Base-by-base conservation (phyloP, 352 stramenopile species). In the Phytophthora sp. region DNA sequence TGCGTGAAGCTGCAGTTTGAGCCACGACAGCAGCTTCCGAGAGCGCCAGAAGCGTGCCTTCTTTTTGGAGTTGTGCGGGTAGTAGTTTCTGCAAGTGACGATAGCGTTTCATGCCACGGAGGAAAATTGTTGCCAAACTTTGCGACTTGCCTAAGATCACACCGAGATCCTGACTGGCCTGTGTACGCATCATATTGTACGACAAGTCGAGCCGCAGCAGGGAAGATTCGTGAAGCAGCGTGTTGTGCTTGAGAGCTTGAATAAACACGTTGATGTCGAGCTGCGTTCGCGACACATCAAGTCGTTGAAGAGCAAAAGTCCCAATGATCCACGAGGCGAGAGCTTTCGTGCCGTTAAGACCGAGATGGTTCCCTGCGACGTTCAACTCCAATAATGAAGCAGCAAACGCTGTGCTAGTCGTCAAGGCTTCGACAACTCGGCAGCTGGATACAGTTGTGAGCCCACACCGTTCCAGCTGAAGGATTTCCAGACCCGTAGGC, bases 131-230 rank as follows among this genome's bases (percentile, higher is more conserved):
- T 0, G 64, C 59, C n/a, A 94, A 52, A 42, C 74, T 90, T 51
- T 88, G 67, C 0, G 86, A 88, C 57, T 80, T 87, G 1, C 80
- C 80, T 16, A 94, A 56, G 29, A 94, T 87, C 41, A 77, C 69
- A 0, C 86, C 84, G 5, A 94, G 63, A 20, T 77, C 76, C 4
- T 76, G 41, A 35, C 79, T 87, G 18, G 86, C 82, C 18, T 76
- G 67, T 8, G 63, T 73, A 11, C 72, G 73, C 74, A 94, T 80
- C 21, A 69, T 70, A 38, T 90, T 92, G 76, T 88, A 89, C 16
- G 84, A 93, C 9, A 94, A 35, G 33, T 94, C 82, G 20, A 94
- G 71, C 27, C 74, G 29, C 8, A 63, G 18, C 9, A 94, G 77
- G 5, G 83, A 86, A 0, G 83, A 88, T 52, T 90, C 80, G 51